phyloP scores from a whole-genome alignment of 176 grass and related monocot species.

The Cymbopogon citratus region DNA sequence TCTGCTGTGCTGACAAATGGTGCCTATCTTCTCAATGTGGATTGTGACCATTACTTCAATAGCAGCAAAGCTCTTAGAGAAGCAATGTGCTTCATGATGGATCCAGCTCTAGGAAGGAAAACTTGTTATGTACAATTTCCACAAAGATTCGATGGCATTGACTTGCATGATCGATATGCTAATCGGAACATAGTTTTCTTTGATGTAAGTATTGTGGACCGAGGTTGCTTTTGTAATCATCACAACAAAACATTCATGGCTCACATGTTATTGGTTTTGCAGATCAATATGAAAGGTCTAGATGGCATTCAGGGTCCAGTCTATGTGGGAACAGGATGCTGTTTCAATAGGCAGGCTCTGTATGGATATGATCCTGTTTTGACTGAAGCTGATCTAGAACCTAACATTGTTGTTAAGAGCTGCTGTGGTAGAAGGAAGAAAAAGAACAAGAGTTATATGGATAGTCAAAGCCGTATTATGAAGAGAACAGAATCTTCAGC shows the following conservation, averaged over 20 bases:
- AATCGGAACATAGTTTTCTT: constrained; percentile 99
- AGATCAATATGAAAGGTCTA: constrained; percentile 99
- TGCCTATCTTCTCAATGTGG: constrained; percentile 99
- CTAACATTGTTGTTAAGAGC: constrained; percentile 87
- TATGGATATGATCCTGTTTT: constrained; percentile 98
- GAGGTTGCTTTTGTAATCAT: not conserved
- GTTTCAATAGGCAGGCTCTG: constrained; percentile 94
- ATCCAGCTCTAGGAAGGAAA: constrained; percentile 86
- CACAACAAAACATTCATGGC: not conserved
- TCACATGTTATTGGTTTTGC: constrained; percentile 40
- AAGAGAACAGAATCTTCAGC: constrained; percentile 97
- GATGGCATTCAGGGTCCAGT: constrained; percentile 97
- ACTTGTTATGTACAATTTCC: constrained; percentile 99
- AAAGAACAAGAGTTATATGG: constrained; percentile 90
- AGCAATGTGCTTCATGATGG: constrained; percentile 99
- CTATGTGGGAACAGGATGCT: constrained; percentile 98
- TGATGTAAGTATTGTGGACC: constrained; percentile 61
- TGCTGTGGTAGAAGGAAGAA: constrained; percentile 98
- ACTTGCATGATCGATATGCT: constrained; percentile 96
- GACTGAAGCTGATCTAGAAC: constrained; percentile 95
- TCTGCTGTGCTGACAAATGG: constrained; percentile 98
- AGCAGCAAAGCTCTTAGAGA: constrained; percentile 99
- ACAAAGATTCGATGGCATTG: constrained; percentile 99
- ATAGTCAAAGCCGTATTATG: constrained; percentile 84
- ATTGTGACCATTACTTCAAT: constrained; percentile 99